Conservation (phyloP, 2,329 filamentous ascomycete genomes). For the Fusarium lateritium region DNA sequence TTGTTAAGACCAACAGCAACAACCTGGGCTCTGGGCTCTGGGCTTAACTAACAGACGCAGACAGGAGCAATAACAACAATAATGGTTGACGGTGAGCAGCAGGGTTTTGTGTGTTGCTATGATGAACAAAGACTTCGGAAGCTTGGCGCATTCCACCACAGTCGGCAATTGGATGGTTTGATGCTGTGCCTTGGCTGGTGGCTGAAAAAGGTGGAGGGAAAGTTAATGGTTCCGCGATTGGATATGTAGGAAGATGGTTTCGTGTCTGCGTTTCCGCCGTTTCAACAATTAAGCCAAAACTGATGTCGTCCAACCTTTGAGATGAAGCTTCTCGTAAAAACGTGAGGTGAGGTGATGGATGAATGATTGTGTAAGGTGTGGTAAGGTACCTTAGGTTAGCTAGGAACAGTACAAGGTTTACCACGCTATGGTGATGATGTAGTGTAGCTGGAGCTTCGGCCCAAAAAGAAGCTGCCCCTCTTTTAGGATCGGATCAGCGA, state of each 20-base stretch:
- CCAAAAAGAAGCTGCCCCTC: slow-evolving; percentile 41
- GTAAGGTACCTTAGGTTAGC: slow-evolving; percentile 3
- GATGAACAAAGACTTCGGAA: slow-evolving; percentile 43
- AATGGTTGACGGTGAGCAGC: slow-evolving; percentile 23
- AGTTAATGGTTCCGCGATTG: slow-evolving; percentile 7
- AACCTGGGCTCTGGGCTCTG: slow-evolving; percentile 1
- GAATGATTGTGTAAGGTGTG: neutral
- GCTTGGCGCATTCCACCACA: slow-evolving; percentile 45
- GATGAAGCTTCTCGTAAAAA: neutral
- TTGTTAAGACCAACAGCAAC: slow-evolving; percentile 10
- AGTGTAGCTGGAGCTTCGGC: slow-evolving; percentile 38
- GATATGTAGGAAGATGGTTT: slow-evolving; percentile 1
- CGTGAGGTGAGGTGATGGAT: slow-evolving; percentile 1
- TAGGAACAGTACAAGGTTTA: slow-evolving; percentile 41
- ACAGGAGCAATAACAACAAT: neutral
- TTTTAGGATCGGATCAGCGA: slow-evolving; percentile 43
- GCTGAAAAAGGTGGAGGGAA: slow-evolving; percentile 37
- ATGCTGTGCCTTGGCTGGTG: slow-evolving; percentile 32
- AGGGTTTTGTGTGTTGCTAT: slow-evolving; percentile 20
- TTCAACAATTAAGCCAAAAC: slow-evolving; percentile 2
- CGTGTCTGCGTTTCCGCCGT: slow-evolving; percentile 8
- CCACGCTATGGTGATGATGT: slow-evolving; percentile 38
- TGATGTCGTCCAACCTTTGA: slow-evolving; percentile 1
- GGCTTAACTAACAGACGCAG: neutral
- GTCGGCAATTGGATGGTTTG: slow-evolving; percentile 41